phyloP scores from a whole-genome alignment of 257 asterid genomes.

The Hygrophila difformis region DNA sequence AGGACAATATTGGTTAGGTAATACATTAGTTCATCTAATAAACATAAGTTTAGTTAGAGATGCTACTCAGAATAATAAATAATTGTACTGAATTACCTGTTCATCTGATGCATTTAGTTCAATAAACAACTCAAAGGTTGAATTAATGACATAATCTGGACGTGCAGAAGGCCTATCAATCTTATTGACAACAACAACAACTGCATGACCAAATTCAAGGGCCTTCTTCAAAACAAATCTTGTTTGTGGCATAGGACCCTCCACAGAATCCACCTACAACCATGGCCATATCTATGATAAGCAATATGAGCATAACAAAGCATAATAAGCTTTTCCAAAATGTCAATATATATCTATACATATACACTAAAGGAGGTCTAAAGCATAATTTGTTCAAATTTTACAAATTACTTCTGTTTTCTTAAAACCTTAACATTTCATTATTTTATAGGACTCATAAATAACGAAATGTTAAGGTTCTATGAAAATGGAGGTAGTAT shows the following conservation, averaged over 20 bases:
- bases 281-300: constrained; percentile 16
- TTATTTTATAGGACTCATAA: too few relatives aligned
- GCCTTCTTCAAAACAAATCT: constrained; percentile 98
- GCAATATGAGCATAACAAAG: constrained; percentile 9
- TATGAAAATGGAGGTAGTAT: too few relatives aligned
- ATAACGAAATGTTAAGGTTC: too few relatives aligned
- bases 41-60: neutral
- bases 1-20: neutral
- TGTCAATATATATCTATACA: neutral
- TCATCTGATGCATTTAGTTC: constrained; percentile 95
- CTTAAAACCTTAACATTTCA: too few relatives aligned
- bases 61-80: constrained; percentile 1
- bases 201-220: constrained; percentile 96
- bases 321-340: neutral
- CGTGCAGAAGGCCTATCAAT: constrained; percentile 97
- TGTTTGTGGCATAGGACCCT: constrained; percentile 99
- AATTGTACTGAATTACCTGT: constrained; percentile 42
- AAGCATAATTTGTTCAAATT: too few relatives aligned
- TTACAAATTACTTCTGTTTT: too few relatives aligned
- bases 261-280: constrained; percentile 94
- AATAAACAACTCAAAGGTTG: constrained; percentile 91
- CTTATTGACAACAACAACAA: constrained; percentile 91
- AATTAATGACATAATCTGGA: constrained; percentile 84
- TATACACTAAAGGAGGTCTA: too few relatives aligned
- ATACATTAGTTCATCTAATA: neutral